Evolutionary conservation across 2,329 filamentous ascomycete species (phyloP).

Genomic region (Tolypocladium album): DNA sequence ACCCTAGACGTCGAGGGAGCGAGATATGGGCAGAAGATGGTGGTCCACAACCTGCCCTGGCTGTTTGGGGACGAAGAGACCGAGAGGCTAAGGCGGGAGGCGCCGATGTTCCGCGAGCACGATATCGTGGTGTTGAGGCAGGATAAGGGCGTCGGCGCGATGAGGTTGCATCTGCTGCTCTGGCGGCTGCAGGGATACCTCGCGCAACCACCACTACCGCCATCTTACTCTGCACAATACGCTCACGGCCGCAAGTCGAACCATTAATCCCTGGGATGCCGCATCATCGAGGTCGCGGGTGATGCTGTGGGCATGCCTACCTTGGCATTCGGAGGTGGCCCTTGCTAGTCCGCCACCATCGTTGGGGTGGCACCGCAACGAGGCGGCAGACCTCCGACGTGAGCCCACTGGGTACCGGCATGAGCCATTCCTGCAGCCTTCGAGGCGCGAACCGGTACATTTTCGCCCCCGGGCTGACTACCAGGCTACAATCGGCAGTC

Average conservation of each 20-base stretch:
- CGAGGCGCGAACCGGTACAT: background rate
- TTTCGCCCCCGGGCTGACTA: background rate
- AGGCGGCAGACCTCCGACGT: background rate
- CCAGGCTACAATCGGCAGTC: background rate
- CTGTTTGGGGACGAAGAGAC: constrained; percentile 40
- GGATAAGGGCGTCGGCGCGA: constrained; percentile 25
- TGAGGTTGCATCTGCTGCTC: constrained; percentile 36
- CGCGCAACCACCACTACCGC: constrained; percentile 1
- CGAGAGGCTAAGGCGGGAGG: constrained; percentile 23
- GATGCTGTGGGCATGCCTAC: background rate
- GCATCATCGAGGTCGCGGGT: background rate
- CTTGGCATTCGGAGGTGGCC: background rate
- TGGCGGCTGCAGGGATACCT: constrained; percentile 51
- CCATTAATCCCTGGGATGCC: background rate
- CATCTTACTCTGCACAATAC: background rate
- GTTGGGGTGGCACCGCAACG: background rate
- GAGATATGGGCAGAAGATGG: constrained; percentile 25
- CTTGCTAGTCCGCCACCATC: background rate
- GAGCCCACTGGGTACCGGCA: background rate
- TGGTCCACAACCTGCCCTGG: constrained; percentile 40
- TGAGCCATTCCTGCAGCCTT: background rate
- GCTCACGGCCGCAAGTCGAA: background rate
- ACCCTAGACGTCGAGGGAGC: constrained; percentile 29
- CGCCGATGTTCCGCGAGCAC: constrained; percentile 22
- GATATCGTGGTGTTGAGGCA: constrained; percentile 31